Evolutionary conservation across 257 asterid genomes (phyloP).

Genomic region (Penstemon davidsonii): DNA sequence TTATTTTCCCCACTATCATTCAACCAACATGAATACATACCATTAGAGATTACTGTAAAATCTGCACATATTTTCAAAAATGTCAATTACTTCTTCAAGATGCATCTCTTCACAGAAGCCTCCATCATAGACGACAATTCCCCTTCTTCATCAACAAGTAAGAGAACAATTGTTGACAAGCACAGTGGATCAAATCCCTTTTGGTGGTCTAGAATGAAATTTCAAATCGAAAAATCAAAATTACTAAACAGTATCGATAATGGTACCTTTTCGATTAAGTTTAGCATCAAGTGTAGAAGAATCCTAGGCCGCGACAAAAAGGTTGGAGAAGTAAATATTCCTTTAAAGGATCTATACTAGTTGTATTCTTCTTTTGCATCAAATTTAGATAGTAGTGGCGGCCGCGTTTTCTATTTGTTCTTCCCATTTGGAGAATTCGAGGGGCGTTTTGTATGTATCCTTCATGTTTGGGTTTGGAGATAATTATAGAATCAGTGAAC

Average conservation of each 20-base stretch:
- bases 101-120: conserved; percentile 28
- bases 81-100: conserved; percentile 15
- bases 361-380: not conserved
- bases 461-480: conserved; percentile 18
- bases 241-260: not conserved
- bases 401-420: conserved; percentile 10
- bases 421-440: not conserved
- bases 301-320: conserved; percentile 7
- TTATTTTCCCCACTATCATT: not conserved
- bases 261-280: not conserved
- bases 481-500: not conserved
- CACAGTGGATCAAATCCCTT: conserved; percentile 25
- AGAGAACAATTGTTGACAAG: conserved; percentile 10
- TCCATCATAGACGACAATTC: not conserved
- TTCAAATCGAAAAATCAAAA: conserved; percentile 16
- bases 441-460: conserved; percentile 21
- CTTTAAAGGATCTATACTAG: conserved; percentile 1
- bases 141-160: not conserved
- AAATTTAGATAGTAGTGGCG: not conserved
- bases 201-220: conserved; percentile 25
- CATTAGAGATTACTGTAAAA: conserved; percentile 19
- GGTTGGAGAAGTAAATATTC: conserved; percentile 12
- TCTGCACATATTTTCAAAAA: conserved; percentile 31
- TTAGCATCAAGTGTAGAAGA: conserved; percentile 11
- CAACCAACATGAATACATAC: conserved; percentile 17